phyloP scores from a whole-genome alignment of 75 land plant species.

The Cupressus sempervirens region DNA sequence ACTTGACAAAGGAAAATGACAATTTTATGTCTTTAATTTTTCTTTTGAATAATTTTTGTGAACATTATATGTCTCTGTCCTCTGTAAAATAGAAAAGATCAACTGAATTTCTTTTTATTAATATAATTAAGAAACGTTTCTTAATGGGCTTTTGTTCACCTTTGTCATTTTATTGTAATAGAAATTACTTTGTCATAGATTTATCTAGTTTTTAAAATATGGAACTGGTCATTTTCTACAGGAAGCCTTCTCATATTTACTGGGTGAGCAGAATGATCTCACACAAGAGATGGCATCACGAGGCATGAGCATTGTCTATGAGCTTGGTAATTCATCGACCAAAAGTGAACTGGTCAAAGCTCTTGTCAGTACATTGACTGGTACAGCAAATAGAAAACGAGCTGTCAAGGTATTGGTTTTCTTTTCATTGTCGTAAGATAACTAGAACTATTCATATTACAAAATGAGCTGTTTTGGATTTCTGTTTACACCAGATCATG shows the following conservation, averaged over 20 bases:
- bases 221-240: conserved; percentile 28
- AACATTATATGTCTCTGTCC: neutral
- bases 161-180: neutral
- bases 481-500: neutral
- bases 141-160: neutral
- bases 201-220: neutral
- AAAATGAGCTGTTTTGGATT: neutral
- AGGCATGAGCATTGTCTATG: conserved; percentile 98
- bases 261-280: conserved; percentile 94
- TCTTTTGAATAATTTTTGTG: neutral
- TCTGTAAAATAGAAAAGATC: neutral
- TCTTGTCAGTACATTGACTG: conserved; percentile 84
- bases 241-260: conserved; percentile 94
- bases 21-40: neutral
- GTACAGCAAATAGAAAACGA: conserved; percentile 91
- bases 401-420: conserved; percentile 63
- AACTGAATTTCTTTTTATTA: no score
- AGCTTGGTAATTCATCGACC: conserved; percentile 81
- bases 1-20: neutral
- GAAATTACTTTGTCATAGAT: neutral
- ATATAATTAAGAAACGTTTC: neutral
- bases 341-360: conserved; percentile 84
- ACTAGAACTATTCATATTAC: neutral
- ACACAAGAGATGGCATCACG: conserved; percentile 97
- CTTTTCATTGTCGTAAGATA: neutral